Percentiles rank a stretch among this genome's conserved stretches.
phyloP scores from a whole-genome alignment of 2,329 filamentous ascomycete genomes.

The Sporothrix humicola region DNA sequence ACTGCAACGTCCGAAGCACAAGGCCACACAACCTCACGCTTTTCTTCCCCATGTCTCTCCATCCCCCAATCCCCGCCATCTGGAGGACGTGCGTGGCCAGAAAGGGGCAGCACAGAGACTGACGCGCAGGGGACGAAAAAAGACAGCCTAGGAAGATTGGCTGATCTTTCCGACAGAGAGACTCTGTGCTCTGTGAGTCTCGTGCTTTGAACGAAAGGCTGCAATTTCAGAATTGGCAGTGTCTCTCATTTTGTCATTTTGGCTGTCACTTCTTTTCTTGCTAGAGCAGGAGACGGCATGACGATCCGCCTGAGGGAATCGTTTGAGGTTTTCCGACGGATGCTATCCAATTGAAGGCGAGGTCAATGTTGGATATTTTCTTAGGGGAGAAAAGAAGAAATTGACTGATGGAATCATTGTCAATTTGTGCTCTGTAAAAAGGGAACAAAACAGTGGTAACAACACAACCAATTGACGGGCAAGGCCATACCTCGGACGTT shows the following conservation, averaged over 20 bases:
- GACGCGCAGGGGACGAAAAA: background rate
- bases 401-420: background rate
- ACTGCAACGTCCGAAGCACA: too few relatives aligned
- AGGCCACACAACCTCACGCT: too few relatives aligned
- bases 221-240: too few relatives aligned
- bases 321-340: background rate
- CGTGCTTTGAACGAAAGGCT: too few relatives aligned
- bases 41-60: too few relatives aligned
- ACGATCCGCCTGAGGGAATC: background rate
- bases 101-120: background rate
- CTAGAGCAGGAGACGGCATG: constrained; percentile 9
- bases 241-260: too few relatives aligned
- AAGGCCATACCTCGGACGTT: background rate
- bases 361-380: background rate
- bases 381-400: background rate
- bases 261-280: too few relatives aligned
- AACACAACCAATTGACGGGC: background rate
- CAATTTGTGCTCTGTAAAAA: too few relatives aligned
- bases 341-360: background rate
- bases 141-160: background rate
- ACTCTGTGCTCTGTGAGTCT: too few relatives aligned
- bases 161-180: background rate
- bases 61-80: background rate
- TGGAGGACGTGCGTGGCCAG: background rate
- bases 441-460: too few relatives aligned